These are phyloP conservation scores for Salisapilia sapeloensis DNA, from an alignment of 352 stramenopile species.

Conservation along the genomic window DNA sequence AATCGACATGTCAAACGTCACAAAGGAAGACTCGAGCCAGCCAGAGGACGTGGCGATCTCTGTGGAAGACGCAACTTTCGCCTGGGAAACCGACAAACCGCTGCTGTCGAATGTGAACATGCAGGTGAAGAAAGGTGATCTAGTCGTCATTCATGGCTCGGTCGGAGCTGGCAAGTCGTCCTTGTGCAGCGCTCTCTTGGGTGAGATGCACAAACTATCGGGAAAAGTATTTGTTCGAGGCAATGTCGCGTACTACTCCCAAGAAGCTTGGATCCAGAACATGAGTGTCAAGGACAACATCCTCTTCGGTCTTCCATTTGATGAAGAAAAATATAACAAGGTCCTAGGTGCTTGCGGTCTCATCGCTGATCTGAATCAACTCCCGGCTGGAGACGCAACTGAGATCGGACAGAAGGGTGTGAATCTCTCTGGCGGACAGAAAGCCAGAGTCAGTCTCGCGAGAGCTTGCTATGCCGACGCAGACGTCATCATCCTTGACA, in stretches of 20 bases:
- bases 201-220: constrained; percentile 67
- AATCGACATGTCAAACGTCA: constrained; percentile 7
- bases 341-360: constrained; percentile 75
- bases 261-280: constrained; percentile 93
- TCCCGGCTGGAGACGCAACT: constrained; percentile 83
- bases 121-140: constrained; percentile 16
- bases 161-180: constrained; percentile 43
- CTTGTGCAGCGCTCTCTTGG: constrained; percentile 25
- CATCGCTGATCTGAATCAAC: constrained; percentile 56
- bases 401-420: constrained; percentile 94
- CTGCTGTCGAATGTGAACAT: constrained; percentile 21
- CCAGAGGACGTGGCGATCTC: constrained; percentile 5
- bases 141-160: constrained; percentile 26
- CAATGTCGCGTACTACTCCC: constrained; percentile 49
- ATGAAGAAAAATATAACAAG: constrained; percentile 24
- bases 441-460: constrained; percentile 65
- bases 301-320: constrained; percentile 71
- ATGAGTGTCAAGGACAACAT: constrained; percentile 89
- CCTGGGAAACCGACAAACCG: constrained; percentile 8
- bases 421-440: constrained; percentile 90
- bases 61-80: constrained; percentile 14
- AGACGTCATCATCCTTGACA: constrained; percentile 88
- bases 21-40: constrained; percentile 1
- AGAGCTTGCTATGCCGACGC: constrained; percentile 66
- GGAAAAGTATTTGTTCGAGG: constrained; percentile 23